Base-by-base conservation (phyloP, 23 red algal species). In the Gracilaria domingensis region DNA sequence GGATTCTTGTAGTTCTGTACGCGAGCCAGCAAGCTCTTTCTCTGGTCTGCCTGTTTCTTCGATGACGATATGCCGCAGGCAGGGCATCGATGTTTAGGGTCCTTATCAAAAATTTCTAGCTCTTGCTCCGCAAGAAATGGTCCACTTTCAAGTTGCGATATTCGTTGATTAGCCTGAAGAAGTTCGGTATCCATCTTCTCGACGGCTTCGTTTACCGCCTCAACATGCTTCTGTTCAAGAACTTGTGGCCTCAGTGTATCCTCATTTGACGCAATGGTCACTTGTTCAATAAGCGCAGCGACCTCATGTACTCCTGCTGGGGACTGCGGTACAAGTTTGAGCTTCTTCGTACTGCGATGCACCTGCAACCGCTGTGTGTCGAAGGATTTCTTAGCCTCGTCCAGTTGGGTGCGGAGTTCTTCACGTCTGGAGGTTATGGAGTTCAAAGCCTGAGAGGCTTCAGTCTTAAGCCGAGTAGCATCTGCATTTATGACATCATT, bases 81-180 rank as follows among this genome's bases (percentile, higher is more conserved):
- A 17, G 87, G 87, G 62, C 87, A 90, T 20, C 74, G 42, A 34
- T 90, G 87, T 37, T 65, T 80, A 21, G 87, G 86, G 36, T 90
- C 87, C 37, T 77, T 29, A 21, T 90, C 87, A 69, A 90, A 90
- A 2, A 58, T 49, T 47, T 90, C 74, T 28, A 90, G 66, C 25
- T 90, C 87, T 16, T 67, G 50, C 29, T 90, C 71, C 1, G 87
- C 87, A 30, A 90, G 60, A 28, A 90, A 65, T 42, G 57, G 48
- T 69, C 87, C 87, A 54, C 55, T 90, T 80, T 90, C 87, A 18
- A 90, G 57, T 51, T 90, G 87, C 12, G 87, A 80, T 6, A 80
- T 80, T 42, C 36, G 69, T 74, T 90, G 87, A 45, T 79, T 90
- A 24, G 76, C 87, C 26, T 78, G 76, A 35, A 90, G 50, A 21